phyloP scores from a whole-genome alignment of 208 protist genomes.

The Acanthamoeba lugdunensis region DNA sequence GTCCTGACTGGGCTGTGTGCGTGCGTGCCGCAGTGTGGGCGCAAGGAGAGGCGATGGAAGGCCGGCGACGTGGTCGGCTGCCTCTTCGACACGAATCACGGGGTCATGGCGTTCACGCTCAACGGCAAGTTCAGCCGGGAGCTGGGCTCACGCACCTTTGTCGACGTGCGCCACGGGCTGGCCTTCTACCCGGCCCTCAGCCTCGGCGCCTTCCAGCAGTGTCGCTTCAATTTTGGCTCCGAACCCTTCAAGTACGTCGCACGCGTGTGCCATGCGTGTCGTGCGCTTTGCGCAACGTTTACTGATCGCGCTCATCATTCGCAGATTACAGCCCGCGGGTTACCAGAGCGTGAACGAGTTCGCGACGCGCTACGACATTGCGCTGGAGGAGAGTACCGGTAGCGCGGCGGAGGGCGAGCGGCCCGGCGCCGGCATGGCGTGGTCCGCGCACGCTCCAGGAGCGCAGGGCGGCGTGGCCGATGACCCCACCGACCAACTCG shows the following conservation, averaged over 20 bases:
- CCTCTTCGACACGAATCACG: neutral
- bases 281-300: neutral
- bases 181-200: conserved; percentile 65
- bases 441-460: neutral
- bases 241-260: neutral
- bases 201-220: conserved; percentile 66
- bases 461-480: neutral
- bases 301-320: neutral
- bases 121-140: neutral
- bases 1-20: neutral
- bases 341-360: conserved; percentile 53
- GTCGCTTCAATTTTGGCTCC: conserved; percentile 42
- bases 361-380: neutral
- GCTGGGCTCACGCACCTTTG: neutral
- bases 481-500: neutral
- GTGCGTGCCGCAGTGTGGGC: neutral
- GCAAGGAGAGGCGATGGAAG: conserved; percentile 33
- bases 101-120: neutral
- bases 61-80: conserved; percentile 54
- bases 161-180: neutral
- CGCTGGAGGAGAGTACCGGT: neutral
- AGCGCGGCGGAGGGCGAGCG: neutral
- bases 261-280: neutral
- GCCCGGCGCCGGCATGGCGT: neutral
- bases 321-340: neutral